Conservation (phyloP, 2,329 filamentous ascomycete genomes). For the Aspergillus aculeatus region DNA sequence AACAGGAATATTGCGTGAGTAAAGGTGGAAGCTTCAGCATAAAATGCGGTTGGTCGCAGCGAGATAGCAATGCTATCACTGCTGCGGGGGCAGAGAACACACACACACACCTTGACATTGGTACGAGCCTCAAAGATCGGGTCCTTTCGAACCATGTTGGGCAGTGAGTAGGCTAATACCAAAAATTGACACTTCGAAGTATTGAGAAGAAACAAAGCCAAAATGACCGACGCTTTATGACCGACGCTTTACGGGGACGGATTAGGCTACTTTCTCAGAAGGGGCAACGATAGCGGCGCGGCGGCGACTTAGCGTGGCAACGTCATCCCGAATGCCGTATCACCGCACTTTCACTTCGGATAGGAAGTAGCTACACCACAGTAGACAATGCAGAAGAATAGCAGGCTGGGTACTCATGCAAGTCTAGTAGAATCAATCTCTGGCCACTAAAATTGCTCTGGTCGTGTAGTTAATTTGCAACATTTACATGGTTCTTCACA, state of each 20-base stretch:
- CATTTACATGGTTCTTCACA: too few species aligned
- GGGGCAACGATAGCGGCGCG: not conserved
- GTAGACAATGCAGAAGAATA: too few species aligned
- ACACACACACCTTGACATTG: constrained; percentile 40
- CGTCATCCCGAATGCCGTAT: constrained; percentile 19
- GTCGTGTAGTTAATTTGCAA: too few species aligned
- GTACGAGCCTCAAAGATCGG: constrained; percentile 44
- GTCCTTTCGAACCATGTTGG: constrained; percentile 41
- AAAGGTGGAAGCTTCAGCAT: not conserved
- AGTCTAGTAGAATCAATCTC: too few species aligned
- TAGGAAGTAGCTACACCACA: too few species aligned
- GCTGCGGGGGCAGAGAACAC: not conserved
- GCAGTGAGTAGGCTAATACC: not conserved
- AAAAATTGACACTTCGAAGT: not conserved
- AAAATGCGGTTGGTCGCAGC: not conserved
- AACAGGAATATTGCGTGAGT: not conserved
- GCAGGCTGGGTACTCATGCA: too few species aligned
- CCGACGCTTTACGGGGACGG: constrained; percentile 2
- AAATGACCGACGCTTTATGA: not conserved
- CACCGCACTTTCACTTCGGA: not conserved
- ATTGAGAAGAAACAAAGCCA: constrained; percentile 4
- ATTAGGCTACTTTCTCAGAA: not conserved
- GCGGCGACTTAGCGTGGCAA: constrained; percentile 20
- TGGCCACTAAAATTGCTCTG: too few species aligned
- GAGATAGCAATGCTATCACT: not conserved